Evolutionary conservation across 2,329 filamentous ascomycete species (phyloP), one percentile per base, ranked within the genome.

Genomic region (Xylaria sp.): DNA sequence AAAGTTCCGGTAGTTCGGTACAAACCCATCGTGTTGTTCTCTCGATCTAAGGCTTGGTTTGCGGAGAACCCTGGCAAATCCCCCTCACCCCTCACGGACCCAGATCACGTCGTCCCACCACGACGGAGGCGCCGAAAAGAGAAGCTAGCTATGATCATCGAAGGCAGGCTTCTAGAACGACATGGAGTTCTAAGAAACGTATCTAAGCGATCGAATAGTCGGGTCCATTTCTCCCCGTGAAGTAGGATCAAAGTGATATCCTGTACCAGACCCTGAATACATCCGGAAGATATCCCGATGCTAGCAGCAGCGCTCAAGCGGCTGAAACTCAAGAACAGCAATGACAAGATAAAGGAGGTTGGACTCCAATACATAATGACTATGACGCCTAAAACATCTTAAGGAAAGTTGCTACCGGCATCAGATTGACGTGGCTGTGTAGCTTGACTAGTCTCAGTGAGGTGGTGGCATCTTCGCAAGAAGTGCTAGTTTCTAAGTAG

Each of bases 11-110:
- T 32, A 4, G 64, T 61, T 61, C 57, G 64, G 64, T 65, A 51
- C 48, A 21, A 51, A 54, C 32, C 55, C 4, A 64, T 57, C 30
- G 30, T 51, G 4, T 19, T 7, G 8, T 48, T 9, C 34, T 21
- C 27, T 55, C 17, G 48, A n/a, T 36, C 32, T 21, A 30, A 61
- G 4, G 39, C 64, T 61, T 61, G 51, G 57, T 45, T 65, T 65
- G 64, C 64, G 64, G 64, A 61, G 64, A 65, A 65, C 50, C 64
- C 57, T 51, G 50, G 14, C 24, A 11, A n/a, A 8, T 56, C 42
- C 57, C 57, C 64, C 57, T 61, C 42, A 51, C 42, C 57, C 57
- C 50, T 61, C 32, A 61, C 24, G 12, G 30, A 2, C 9, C 42
- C 30, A 42, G 57, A 51, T 56, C 32, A 32, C 30, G 24, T 60